Base-by-base conservation (phyloP, 176 grass and related monocot species). In the Aegilops bicornis region DNA sequence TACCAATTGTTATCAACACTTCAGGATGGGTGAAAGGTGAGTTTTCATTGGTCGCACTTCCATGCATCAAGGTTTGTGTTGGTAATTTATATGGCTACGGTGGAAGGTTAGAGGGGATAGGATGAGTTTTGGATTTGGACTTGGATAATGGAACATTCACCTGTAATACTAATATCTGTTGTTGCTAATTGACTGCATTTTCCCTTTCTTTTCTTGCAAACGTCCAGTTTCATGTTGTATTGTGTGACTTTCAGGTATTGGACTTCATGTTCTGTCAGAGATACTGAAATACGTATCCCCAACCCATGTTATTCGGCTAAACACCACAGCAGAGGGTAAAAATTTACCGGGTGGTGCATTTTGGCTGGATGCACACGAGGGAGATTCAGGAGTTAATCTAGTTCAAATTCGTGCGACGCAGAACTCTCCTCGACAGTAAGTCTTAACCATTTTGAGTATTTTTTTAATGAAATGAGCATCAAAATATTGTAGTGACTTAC, bases 21-120 rank as follows among this genome's bases (percentile, higher is more conserved):
- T 97, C 95, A 73, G 95, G 95, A 76, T 97, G 88, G 95, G 87
- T 94, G 76, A 97, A 94, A 94, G 95, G 95, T 97, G 85, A 59
- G 9, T 3, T 27, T 85, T 70, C 11, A 63, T 80, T 91, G 31
- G 10, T 64, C 6, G 3, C 48, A 50, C 22, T 78, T 67, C 45
- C 35, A 40, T 83, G 16, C 20, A 69, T 85, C 36, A 5, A 43
- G 6, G 22, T 64, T 79, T 20, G 56, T 81, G 12, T 24, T 84
- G n/a, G 6, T 74, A 37, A 13, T 77, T 77, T 4, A 77, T 17
- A 56, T 11, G 17, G 27, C 29, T 33, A 32, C 6, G 22, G 9
- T 77, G 47, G 48, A 56, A 56, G 4, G 8, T 77, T 31, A 0
- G 47, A 54, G 19, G 74, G 25, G 8, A 77, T 77, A 32, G 5